Percentiles rank a stretch among this genome's conserved stretches.
Conservation (phyloP, 768 basidiomycete species). For the Tricholoma hemisulphureum region DNA sequence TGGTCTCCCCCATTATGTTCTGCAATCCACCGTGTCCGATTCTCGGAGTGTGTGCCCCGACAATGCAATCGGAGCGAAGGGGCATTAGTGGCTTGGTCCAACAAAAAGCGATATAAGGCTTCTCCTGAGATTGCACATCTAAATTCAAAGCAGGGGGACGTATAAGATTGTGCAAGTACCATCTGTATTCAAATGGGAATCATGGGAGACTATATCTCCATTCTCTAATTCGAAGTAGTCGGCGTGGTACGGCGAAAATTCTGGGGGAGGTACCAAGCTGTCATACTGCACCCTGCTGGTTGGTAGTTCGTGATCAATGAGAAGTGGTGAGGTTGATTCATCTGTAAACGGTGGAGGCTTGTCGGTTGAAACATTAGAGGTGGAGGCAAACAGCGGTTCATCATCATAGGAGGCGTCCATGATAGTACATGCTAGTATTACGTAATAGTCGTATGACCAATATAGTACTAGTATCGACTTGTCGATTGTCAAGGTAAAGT, state of each 20-base stretch:
- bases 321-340: background rate
- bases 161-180: constrained; percentile 29
- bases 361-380: background rate
- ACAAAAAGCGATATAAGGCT: constrained; percentile 65
- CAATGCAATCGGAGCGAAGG: constrained; percentile 46
- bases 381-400: background rate
- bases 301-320: background rate
- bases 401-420: too few species aligned
- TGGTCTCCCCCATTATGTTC: constrained; percentile 26
- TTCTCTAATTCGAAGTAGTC: constrained; percentile 48
- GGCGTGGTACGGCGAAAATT: constrained; percentile 62
- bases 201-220: constrained; percentile 66
- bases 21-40: constrained; percentile 40
- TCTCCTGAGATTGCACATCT: constrained; percentile 45
- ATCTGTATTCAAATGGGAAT: constrained; percentile 64
- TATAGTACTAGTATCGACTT: too few species aligned
- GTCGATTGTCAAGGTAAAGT: too few species aligned
- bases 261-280: constrained; percentile 45
- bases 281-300: background rate
- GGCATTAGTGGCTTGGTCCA: constrained; percentile 45
- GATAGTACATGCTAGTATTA: too few species aligned
- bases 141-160: background rate
- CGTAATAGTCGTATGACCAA: background rate
- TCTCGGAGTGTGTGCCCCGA: constrained; percentile 52
- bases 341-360: constrained; percentile 13